Evolutionary conservation across 768 basidiomycete species (phyloP), one percentile per base, ranked within the genome.

Genomic region (Amyloporia xantha): DNA sequence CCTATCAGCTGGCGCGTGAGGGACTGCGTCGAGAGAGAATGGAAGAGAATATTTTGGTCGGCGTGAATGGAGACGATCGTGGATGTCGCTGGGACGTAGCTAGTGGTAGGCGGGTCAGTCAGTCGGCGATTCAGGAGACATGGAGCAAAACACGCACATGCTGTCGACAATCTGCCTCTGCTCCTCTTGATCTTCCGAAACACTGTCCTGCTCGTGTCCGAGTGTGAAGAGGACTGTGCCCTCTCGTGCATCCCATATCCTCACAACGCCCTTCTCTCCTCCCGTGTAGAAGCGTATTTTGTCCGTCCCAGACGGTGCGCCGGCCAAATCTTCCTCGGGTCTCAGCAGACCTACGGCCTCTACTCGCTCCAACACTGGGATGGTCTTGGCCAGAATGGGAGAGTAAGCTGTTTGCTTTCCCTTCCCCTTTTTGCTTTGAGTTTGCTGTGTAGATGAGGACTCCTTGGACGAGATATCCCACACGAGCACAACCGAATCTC

Each of bases 1-100:
- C 96, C 96, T 58, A 98, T 83, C 56, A 98, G 69, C 58, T 97
- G 95, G 15, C 88, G 84, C 2, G 75, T 71, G 21, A 89, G 68
- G 7, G 75, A 69, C 26, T 75, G 75, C 1, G 79, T 78, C n/a
- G 73, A 64, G 6, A 95, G 70, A 2, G 90, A 92, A 65, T 93
- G 83, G 68, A 91, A 91, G 41, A 93, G 75, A 57, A 99, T 94
- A 57, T 98, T 99, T 68, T 98, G 96, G 66, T 99, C 95, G 20
- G 90, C 92, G 63, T 95, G 94, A 13, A 93, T 71, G 13, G 92
- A 89, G 19, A 92, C 73, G 12, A 98, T 66, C 1, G 78, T 77
- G 7, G 82, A 81, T 7, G 69, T 72, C 2, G 75, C 65, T 0
- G 82, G 77, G 41, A 87, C 67, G 66, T 91, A 90, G 40, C 93